Percentiles rank a stretch among this genome's conserved stretches.
phyloP scores from a whole-genome alignment of 139 green algal species.

The Chlorella sp. region DNA sequence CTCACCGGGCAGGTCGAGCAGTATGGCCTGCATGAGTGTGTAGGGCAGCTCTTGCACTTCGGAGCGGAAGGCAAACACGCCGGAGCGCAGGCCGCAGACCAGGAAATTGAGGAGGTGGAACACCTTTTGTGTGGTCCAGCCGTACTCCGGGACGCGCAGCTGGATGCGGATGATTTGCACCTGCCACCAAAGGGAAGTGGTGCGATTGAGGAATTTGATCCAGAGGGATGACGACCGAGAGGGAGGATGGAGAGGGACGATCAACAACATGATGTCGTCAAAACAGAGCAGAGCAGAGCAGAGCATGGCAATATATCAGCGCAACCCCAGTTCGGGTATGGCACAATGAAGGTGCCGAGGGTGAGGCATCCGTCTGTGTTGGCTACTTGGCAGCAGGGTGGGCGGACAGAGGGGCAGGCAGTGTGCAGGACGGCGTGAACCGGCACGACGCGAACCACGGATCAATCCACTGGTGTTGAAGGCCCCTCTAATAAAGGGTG shows the following conservation, averaged over 20 bases:
- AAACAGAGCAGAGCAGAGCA: no score
- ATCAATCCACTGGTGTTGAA: no score
- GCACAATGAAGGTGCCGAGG: neutral
- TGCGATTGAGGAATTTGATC: no score
- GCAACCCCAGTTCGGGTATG: no score
- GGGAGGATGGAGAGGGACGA: no score
- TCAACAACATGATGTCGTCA: no score
- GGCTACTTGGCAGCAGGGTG: neutral
- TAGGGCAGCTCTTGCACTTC: conserved; percentile 53
- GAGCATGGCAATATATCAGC: no score
- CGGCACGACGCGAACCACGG: no score
- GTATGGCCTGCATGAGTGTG: conserved; percentile 60
- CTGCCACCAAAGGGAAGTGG: conserved; percentile 45
- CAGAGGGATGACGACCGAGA: no score
- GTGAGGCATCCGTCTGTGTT: neutral
- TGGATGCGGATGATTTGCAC: conserved; percentile 93
- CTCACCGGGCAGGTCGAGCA: conserved; percentile 89
- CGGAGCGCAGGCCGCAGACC: conserved; percentile 76
- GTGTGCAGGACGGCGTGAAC: neutral
- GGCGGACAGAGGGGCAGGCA: neutral
- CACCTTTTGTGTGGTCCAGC: conserved; percentile 99
- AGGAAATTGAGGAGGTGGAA: conserved; percentile 98
- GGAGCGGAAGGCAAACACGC: conserved; percentile 80
- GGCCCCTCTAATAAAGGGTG: no score
- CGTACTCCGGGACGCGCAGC: conserved; percentile 94